Evolutionary conservation across 2,329 filamentous ascomycete species (phyloP).

Genomic region (Emmonsiellopsis sp.): DNA sequence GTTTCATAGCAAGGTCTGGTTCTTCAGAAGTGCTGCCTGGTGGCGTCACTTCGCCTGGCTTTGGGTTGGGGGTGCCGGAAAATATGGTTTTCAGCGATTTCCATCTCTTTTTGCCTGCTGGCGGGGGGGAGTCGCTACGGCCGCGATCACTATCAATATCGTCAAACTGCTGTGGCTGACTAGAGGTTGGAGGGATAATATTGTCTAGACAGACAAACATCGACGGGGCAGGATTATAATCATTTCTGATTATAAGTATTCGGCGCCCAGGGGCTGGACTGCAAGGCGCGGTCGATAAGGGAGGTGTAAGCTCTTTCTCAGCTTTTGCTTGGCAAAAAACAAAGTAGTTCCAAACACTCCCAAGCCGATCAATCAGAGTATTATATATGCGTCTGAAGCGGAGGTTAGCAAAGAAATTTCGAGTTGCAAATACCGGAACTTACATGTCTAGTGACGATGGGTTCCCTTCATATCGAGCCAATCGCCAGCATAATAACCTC

Average conservation of each 20-base stretch:
- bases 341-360: conserved; percentile 69
- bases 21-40: conserved; percentile 31
- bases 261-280: conserved; percentile 75
- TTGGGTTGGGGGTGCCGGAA: conserved; percentile 34
- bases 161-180: conserved; percentile 21
- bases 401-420: background rate
- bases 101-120: conserved; percentile 37
- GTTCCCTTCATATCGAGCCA: conserved; percentile 65
- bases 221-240: conserved; percentile 48
- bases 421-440: conserved; percentile 27
- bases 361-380: conserved; percentile 57
- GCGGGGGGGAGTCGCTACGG: conserved; percentile 14
- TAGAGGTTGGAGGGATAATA: conserved; percentile 28
- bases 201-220: conserved; percentile 37
- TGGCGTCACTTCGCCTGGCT: conserved; percentile 33
- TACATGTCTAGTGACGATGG: conserved; percentile 58
- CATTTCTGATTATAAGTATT: conserved; percentile 81
- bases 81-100: conserved; percentile 43
- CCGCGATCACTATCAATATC: conserved; percentile 12
- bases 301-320: conserved; percentile 45
- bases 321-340: conserved; percentile 62
- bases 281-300: conserved; percentile 69
- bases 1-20: conserved; percentile 15
- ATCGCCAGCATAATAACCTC: conserved; percentile 79
- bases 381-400: conserved; percentile 57